A percentile compares a stretch with the other conserved stretches of the same genome.
Conservation (phyloP, 192 early-diverging fungal species). For the Backusella psychrophila region DNA sequence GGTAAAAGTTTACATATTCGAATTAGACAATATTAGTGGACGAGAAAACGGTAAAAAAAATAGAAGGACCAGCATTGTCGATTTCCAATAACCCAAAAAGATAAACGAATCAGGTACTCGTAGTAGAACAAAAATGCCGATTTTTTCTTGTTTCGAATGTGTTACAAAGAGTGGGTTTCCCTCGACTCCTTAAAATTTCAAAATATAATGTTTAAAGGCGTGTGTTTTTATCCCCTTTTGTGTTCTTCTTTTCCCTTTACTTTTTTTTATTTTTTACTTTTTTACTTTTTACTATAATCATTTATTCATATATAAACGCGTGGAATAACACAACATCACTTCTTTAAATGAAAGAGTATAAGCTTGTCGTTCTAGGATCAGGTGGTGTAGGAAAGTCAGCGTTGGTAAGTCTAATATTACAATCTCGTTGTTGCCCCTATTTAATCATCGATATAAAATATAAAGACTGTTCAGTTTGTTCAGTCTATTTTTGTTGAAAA, state of each 20-base stretch:
- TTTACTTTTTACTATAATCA: not conserved
- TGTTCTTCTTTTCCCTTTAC: constrained; percentile 20
- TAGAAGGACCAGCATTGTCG: too few relatives aligned
- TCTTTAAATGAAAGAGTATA: constrained; percentile 85
- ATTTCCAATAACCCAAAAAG: too few relatives aligned
- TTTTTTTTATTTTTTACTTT: constrained; percentile 19
- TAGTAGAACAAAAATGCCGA: too few relatives aligned
- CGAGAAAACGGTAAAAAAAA: too few relatives aligned
- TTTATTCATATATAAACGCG: not conserved
- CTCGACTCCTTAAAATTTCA: constrained; percentile 2
- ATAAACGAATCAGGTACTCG: too few relatives aligned
- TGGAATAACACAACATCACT: not conserved
- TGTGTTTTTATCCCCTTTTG: constrained; percentile 16
- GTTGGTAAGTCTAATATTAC: constrained; percentile 43
- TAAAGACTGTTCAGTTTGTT: constrained; percentile 83
- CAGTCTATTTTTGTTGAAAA: constrained; percentile 90
- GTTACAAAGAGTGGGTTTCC: not conserved
- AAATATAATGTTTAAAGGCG: constrained; percentile 2
- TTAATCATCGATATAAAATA: not conserved
- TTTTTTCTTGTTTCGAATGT: not conserved
- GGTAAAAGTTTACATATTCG: not conserved
- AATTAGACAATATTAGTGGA: too few relatives aligned
- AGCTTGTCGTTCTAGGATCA: constrained; percentile 91
- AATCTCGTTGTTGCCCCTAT: not conserved
- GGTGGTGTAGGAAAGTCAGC: constrained; percentile 90